phyloP scores from a whole-genome alignment of 2,329 filamentous ascomycete species.

The Zopfia rhizophila region DNA sequence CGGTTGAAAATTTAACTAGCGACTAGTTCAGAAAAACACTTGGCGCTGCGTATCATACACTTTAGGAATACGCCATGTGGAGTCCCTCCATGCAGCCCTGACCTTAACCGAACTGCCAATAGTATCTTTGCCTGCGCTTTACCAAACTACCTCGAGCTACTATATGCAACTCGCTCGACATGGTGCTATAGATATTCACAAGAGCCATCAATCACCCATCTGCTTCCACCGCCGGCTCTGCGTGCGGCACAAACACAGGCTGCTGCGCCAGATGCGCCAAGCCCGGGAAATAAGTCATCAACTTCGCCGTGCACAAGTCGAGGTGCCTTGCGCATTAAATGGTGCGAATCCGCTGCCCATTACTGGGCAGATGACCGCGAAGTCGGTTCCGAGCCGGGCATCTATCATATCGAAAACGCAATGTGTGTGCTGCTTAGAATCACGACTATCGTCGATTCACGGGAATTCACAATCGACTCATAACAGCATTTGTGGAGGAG shows the following conservation, averaged over 20 bases:
- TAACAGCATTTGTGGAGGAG: constrained; percentile 34
- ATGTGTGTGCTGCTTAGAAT: constrained; percentile 40
- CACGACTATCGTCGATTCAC: constrained; percentile 54
- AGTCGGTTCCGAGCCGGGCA: constrained; percentile 49
- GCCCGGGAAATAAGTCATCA: constrained; percentile 59
- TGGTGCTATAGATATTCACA: too few relatives aligned
- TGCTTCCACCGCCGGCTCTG: too few relatives aligned
- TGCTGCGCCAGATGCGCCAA: constrained; percentile 58
- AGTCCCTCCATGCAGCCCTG: too few relatives aligned
- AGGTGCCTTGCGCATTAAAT: constrained; percentile 62
- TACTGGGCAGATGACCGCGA: constrained; percentile 32
- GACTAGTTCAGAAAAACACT: too few relatives aligned
- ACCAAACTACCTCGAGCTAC: too few relatives aligned
- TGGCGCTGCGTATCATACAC: too few relatives aligned
- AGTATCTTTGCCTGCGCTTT: too few relatives aligned
- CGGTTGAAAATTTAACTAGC: too few relatives aligned
- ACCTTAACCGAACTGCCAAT: too few relatives aligned
- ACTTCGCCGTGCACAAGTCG: constrained; percentile 46
- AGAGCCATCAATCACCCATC: too few relatives aligned
- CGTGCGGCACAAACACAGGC: constrained; percentile 63
- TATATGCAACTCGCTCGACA: too few relatives aligned
- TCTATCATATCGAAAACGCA: constrained; percentile 58
- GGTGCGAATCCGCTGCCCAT: constrained; percentile 45
- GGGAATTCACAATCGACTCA: constrained; percentile 52
- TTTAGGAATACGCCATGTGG: too few relatives aligned